Evolutionary conservation across 2,329 filamentous ascomycete species (phyloP), one percentile per base, ranked within the genome.

Genomic region (Botryotinia globosa): DNA sequence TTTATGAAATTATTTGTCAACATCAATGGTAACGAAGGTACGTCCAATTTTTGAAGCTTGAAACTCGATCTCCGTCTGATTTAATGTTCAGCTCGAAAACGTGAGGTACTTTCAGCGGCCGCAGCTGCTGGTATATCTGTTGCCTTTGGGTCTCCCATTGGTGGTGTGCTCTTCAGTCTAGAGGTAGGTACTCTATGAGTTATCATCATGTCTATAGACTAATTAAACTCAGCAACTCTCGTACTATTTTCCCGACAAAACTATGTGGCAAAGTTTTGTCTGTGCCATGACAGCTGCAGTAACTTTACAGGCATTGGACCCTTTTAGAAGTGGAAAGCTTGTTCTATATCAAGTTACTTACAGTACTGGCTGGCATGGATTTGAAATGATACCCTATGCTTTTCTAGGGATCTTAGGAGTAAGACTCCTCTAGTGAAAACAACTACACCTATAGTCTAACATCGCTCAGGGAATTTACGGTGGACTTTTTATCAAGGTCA

Each of bases 201-300:
- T 59, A 48, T 39, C 73, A 37, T 58, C 1, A 59, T 72, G 25
- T 63, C 72, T 59, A 34, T 32, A n/a, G 65, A 39, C 73, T 77
- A 54, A 77, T 45, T 18, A 22, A n/a, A 48, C 25, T 8, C n/a
- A 92, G 88, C 94, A 97, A 87, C 85, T 98, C 4, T 97, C 94
- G 0, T 98, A 98, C 81, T 98, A 98, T 82, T 98, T 98, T 78
- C 95, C 96, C 0, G 95, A 98, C 83, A 98, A 98, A 83, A 98
- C 96, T 16, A 98, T 99, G 96, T 99, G 96, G 96, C 96, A 98
- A 81, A 97, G 94, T 79, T 99, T 99, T 80, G 96, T 99, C 58
- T 98, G 96, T 79, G 96, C 96, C 80, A 98, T 98, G 94, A 93
- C 97, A n/a, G 96, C 94, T 25, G 95, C 96, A 29, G 93, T 98